These are phyloP conservation scores for Dactylellina haptotyla DNA, from an alignment of 2,329 filamentous ascomycete genomes.

Conservation along the genomic window DNA sequence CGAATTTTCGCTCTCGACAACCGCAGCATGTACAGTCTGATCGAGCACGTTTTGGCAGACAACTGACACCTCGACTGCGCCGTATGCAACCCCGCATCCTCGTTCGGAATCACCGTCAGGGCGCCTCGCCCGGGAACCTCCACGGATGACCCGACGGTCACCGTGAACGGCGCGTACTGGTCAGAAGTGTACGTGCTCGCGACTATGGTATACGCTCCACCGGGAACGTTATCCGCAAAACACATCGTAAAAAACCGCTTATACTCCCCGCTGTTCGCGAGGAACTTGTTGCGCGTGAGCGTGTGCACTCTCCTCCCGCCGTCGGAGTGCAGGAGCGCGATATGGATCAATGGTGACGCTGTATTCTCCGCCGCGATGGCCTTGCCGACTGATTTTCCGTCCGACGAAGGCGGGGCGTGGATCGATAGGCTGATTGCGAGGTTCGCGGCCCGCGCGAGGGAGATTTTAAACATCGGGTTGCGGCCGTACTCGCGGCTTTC, in stretches of 20 bases:
- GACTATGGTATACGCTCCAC: slow-evolving; percentile 84
- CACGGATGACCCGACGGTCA: slow-evolving; percentile 75
- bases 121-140: slow-evolving; percentile 58
- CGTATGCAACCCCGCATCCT: slow-evolving; percentile 46
- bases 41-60: slow-evolving; percentile 33
- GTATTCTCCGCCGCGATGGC: slow-evolving; percentile 77
- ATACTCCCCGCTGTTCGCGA: slow-evolving; percentile 88
- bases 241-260: slow-evolving; percentile 79
- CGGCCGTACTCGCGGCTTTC: slow-evolving; percentile 54
- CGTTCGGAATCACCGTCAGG: slow-evolving; percentile 36
- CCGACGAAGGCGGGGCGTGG: slow-evolving; percentile 58
- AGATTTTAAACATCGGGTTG: slow-evolving; percentile 63
- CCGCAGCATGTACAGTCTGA: slow-evolving; percentile 25
- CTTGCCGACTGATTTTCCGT: slow-evolving; percentile 61
- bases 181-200: slow-evolving; percentile 89
- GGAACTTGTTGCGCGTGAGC: slow-evolving; percentile 78
- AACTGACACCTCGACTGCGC: slow-evolving; percentile 20
- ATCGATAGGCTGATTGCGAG: slow-evolving; percentile 82
- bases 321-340: slow-evolving; percentile 80
- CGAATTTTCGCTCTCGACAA: slow-evolving; percentile 42
- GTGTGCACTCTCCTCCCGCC: slow-evolving; percentile 75
- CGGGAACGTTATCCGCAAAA: slow-evolving; percentile 69
- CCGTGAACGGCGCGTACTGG: slow-evolving; percentile 76
- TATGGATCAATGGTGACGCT: slow-evolving; percentile 78
- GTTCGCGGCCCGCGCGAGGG: slow-evolving; percentile 80